Evolutionary conservation across 768 basidiomycete species (phyloP).

Genomic region (Boletus subparvulus): DNA sequence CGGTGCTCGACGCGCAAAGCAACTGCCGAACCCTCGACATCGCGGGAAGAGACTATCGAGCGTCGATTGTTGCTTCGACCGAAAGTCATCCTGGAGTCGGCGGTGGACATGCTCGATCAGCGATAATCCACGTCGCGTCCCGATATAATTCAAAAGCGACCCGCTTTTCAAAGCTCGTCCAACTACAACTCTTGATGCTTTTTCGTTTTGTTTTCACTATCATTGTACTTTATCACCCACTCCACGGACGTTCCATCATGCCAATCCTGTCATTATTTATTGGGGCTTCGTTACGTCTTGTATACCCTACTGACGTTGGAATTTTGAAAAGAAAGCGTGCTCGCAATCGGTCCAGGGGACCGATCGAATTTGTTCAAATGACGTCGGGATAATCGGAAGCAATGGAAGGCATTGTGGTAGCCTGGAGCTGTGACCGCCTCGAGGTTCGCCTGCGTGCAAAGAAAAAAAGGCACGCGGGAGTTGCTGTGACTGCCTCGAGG

Average conservation of each 20-base stretch:
- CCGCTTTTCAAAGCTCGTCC: background rate
- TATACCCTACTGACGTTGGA: constrained; percentile 1
- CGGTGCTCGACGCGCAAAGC: constrained; percentile 56
- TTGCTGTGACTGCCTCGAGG: too few relatives aligned
- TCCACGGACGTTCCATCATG: constrained; percentile 15
- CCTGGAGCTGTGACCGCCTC: too few relatives aligned
- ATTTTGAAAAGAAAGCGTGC: background rate
- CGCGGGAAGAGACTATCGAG: constrained; percentile 49
- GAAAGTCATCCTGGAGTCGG: constrained; percentile 78
- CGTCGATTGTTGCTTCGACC: constrained; percentile 62
- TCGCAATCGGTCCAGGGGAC: background rate
- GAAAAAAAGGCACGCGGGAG: too few relatives aligned
- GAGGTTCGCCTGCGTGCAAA: too few relatives aligned
- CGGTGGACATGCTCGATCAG: constrained; percentile 49
- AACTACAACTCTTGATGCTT: background rate
- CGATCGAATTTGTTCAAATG: too few relatives aligned
- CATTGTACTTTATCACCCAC: constrained; percentile 18
- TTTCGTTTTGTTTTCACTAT: constrained; percentile 3
- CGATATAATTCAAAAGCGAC: background rate
- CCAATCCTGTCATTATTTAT: constrained; percentile 7
- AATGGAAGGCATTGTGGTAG: too few relatives aligned
- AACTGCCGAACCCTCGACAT: constrained; percentile 18
- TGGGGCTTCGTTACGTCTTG: background rate
- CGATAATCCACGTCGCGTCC: constrained; percentile 15
- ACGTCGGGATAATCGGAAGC: too few relatives aligned